Percentiles rank a stretch among this genome's conserved stretches.
These are phyloP conservation scores for Cyberlindnera mississippiensis DNA, from an alignment of 805 yeast species.

Conservation along the genomic window DNA sequence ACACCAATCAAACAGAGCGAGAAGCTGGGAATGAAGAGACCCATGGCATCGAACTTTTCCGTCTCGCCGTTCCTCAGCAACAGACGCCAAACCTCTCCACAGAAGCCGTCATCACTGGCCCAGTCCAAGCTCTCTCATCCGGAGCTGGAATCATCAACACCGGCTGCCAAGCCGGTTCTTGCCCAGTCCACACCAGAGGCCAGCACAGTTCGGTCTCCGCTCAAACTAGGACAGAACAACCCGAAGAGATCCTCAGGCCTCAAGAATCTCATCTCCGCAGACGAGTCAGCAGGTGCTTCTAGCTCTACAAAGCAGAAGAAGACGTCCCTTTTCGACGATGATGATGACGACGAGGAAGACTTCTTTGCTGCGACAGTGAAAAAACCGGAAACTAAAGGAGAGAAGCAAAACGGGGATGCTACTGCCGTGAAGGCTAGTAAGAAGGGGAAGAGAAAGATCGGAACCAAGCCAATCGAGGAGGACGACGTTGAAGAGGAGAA, in stretches of 20 bases:
- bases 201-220: conserved; percentile 19
- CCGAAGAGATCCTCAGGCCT: conserved; percentile 21
- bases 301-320: conserved; percentile 10
- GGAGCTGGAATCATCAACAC: conserved; percentile 11
- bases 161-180: conserved; percentile 13
- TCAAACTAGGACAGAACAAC: conserved; percentile 17
- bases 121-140: background rate
- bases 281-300: conserved; percentile 2
- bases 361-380: conserved; percentile 20
- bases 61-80: conserved; percentile 24
- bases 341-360: conserved; percentile 29
- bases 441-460: conserved; percentile 22
- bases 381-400: conserved; percentile 8
- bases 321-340: conserved; percentile 26
- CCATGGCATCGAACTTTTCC: conserved; percentile 16
- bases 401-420: background rate
- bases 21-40: conserved; percentile 11
- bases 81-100: conserved; percentile 12
- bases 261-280: conserved; percentile 24
- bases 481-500: conserved; percentile 22
- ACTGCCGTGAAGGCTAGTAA: conserved; percentile 5
- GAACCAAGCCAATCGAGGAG: conserved; percentile 18
- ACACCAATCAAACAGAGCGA: conserved; percentile 5
- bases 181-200: conserved; percentile 28
- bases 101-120: conserved; percentile 1